Evolutionary conservation across 495 filamentous ascomycete species (phyloP), one percentile per base, ranked within the genome.

Genomic region (Lineolata rhizophorae): DNA sequence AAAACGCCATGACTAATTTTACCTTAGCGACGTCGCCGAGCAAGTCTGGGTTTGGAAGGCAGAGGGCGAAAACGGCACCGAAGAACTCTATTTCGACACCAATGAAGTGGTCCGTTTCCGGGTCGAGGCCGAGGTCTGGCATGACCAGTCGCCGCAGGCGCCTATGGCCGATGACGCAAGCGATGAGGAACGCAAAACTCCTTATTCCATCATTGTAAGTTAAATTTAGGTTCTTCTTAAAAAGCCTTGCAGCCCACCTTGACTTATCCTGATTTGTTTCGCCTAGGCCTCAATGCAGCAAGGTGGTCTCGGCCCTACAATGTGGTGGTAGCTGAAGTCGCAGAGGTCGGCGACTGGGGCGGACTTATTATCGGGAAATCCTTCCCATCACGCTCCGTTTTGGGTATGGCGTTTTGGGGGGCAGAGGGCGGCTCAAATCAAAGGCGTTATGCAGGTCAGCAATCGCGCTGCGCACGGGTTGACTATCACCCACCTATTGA

Each of bases 71-170:
- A 75, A 76, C 0, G 74, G 64, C 11, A 56, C 70, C 16, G 16
- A 11, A 6, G 59, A 64, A 11, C 69, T 84, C 47, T 87, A 71
- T 44, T 91, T 79, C 53, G 87, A 97, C 53, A 73, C 72, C 35
- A 69, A 78, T 40, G 87, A 95, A 54, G 60, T 74, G 36, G 84
- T 92, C 5, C 71, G 81, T 10, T 76, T 94, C 45, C 64, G 76
- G 15, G 68, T 95, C 12, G 67, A 84, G 35, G 58, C 67, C 17
- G 87, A 99, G 57, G 59, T 72, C 31, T 99, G 85, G 76, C 63
- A 76, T 25, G 84, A 95, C 44, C 74, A 90, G 50, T 68, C 72
- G 4, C 85, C 85, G 3, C 65, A 64, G 30, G 67, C 62, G 19
- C 71, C 72, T 8, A 59, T 65, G 33, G 57, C 66, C 13, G 48